Conservation (phyloP, 169 alveolate genomes). For the Toxoplasma gondii region DNA sequence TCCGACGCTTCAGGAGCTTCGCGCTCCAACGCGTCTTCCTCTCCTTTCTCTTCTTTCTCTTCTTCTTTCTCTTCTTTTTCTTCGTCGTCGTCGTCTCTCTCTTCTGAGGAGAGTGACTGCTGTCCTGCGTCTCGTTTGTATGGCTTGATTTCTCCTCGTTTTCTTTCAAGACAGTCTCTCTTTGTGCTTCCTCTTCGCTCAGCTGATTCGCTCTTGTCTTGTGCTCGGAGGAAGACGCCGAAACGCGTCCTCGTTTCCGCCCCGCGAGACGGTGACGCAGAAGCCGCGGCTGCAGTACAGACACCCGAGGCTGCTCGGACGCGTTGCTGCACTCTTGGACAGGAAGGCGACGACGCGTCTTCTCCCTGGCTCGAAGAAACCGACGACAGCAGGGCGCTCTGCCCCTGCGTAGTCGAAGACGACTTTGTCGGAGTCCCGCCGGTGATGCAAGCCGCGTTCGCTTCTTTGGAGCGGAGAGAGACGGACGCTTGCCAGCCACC, state of each 20-base stretch:
- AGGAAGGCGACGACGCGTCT: no score
- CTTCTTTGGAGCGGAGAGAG: neutral
- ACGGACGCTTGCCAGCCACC: neutral
- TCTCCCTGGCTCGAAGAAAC: no score
- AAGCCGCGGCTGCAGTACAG: neutral
- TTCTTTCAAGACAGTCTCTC: neutral
- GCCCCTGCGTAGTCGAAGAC: neutral
- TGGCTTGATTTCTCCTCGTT: neutral
- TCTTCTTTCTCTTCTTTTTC: neutral
- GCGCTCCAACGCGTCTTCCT: neutral
- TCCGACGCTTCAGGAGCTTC: neutral
- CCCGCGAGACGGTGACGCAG: neutral
- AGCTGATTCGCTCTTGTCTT: neutral
- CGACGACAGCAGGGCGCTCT: neutral
- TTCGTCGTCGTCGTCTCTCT: neutral
- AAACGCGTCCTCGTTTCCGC: neutral
- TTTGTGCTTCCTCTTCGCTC: neutral
- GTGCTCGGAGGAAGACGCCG: neutral
- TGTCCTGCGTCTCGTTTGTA: neutral
- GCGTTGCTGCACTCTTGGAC: no score
- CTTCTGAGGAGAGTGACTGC: neutral
- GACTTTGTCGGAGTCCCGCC: neutral
- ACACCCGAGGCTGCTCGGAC: neutral
- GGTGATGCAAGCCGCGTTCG: neutral
- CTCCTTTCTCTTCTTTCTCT: neutral